phyloP scores from a whole-genome alignment of 2,329 filamentous ascomycete species.

The Trichoderma koningii region DNA sequence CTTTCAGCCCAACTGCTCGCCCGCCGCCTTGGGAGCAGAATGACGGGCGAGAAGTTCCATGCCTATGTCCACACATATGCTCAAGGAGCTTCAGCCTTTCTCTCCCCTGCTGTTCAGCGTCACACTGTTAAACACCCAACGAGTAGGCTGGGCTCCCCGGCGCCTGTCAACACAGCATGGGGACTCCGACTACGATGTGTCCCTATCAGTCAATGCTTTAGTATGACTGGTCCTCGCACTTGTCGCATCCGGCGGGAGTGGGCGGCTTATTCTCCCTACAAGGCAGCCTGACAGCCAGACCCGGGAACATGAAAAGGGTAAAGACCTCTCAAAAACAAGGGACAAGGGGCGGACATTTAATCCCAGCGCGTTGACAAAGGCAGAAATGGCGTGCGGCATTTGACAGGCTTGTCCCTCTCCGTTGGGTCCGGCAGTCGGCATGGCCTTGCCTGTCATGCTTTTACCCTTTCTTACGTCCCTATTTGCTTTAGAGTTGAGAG shows the following conservation, averaged over 20 bases:
- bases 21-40: not conserved
- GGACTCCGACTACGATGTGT: not conserved
- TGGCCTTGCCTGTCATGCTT: not conserved
- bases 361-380: not conserved
- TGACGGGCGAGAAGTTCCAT: not conserved
- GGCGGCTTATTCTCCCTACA: not conserved
- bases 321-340: not conserved
- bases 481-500: not conserved
- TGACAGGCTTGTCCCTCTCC: not conserved
- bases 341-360: not conserved
- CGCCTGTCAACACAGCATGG: not conserved
- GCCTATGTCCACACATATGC: not conserved
- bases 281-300: not conserved
- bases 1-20: not conserved
- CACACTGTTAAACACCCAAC: not conserved
- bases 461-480: not conserved
- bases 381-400: not conserved
- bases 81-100: not conserved
- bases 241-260: not conserved
- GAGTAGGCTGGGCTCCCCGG: not conserved
- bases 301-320: not conserved
- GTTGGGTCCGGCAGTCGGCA: conserved; percentile 5
- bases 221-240: not conserved
- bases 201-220: not conserved
- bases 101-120: not conserved